A percentile compares a stretch with the other conserved stretches of the same genome.
Conservation (phyloP, 164 flowering plant species). For the Macadamia tetraphylla region DNA sequence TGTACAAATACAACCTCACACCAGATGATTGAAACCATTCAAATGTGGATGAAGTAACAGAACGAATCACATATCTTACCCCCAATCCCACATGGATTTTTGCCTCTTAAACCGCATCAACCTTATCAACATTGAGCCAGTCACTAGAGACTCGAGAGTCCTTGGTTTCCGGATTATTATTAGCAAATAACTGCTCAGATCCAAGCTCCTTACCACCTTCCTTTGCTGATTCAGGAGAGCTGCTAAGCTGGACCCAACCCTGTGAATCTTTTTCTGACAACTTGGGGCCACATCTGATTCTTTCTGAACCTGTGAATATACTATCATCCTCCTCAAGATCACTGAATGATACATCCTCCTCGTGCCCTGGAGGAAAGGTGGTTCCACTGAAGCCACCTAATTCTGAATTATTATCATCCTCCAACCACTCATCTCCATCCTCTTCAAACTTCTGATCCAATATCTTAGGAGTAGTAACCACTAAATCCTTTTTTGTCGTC, state of each 20-base stretch:
- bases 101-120: slow-evolving; percentile 32
- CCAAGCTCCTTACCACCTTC: slow-evolving; percentile 21
- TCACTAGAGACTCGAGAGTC: slow-evolving; percentile 65
- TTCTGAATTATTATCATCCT: slow-evolving; percentile 54
- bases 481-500: slow-evolving; percentile 24
- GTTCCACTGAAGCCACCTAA: slow-evolving; percentile 34
- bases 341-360: slow-evolving; percentile 91
- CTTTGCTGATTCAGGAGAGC: slow-evolving; percentile 35
- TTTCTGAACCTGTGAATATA: slow-evolving; percentile 36
- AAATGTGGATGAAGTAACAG: neutral
- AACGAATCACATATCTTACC: slow-evolving; percentile 1
- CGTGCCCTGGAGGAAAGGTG: slow-evolving; percentile 39
- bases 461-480: slow-evolving; percentile 23
- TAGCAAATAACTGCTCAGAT: slow-evolving; percentile 22
- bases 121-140: slow-evolving; percentile 76
- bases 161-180: slow-evolving; percentile 27
- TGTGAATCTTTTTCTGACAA: slow-evolving; percentile 50
- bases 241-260: slow-evolving; percentile 72
- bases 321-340: slow-evolving; percentile 79
- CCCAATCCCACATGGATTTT: neutral
- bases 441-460: slow-evolving; percentile 43
- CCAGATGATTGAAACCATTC: slow-evolving; percentile 1
- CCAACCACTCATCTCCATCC: slow-evolving; percentile 80
- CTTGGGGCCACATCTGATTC: slow-evolving; percentile 36
- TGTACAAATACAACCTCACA: too few relatives aligned